Percentiles rank a stretch among this genome's conserved stretches.
phyloP scores from a whole-genome alignment of 176 grass and related monocot genomes.

The Oryza longistaminata region DNA sequence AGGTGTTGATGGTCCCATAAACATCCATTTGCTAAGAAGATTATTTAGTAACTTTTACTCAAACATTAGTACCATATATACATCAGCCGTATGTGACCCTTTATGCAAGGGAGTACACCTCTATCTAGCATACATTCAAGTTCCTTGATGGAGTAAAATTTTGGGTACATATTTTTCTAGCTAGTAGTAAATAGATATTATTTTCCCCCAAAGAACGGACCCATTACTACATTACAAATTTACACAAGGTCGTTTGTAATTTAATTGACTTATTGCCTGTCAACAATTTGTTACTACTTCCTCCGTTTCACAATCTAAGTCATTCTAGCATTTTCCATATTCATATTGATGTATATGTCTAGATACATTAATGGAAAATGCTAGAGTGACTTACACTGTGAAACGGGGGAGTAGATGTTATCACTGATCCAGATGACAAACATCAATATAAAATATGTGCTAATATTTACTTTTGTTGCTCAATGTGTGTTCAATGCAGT shows the following conservation, averaged over 20 bases:
- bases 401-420: too few species aligned
- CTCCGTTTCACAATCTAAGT: too few species aligned
- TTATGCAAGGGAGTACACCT: neutral
- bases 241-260: neutral
- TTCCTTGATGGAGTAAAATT: neutral
- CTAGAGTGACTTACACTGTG: too few species aligned
- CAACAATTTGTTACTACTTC: neutral
- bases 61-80: neutral
- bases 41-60: neutral
- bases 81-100: too few species aligned
- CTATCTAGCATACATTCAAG: neutral
- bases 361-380: too few species aligned
- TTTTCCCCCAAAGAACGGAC: too few species aligned
- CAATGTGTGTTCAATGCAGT: conserved; percentile 49
- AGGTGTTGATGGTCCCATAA: neutral
- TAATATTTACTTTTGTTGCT: neutral
- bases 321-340: too few species aligned
- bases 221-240: neutral
- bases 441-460: neutral
- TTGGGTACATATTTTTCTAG: neutral
- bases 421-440: neutral
- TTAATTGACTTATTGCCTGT: neutral
- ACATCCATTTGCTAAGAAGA: neutral
- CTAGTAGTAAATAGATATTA: neutral
- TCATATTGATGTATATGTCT: too few species aligned